Base-by-base conservation (phyloP, 306 rosid genomes). In the Chamaecrista fasciculata region DNA sequence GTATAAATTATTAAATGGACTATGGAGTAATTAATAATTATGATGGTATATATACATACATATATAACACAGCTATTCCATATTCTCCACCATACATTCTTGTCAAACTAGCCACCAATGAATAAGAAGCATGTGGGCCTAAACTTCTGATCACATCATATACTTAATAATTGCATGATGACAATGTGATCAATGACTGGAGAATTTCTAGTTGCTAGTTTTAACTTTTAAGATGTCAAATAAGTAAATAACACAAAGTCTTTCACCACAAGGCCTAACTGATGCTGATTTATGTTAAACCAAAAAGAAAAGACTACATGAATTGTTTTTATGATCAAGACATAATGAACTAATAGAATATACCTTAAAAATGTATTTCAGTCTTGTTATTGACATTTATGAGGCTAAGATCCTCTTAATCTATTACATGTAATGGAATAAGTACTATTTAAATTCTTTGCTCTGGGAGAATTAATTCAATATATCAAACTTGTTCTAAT, bases 41-140 rank as follows among this genome's bases (percentile, higher is more conserved):
- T 62, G 71, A 70, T 72, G 71, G 75, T 72, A 76, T n/a, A n/a
- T n/a, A n/a, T n/a, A n/a, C n/a, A n/a, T n/a, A n/a, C n/a, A n/a
- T n/a, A n/a, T n/a, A n/a, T n/a, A n/a, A n/a, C 76, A 82, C 29
- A 3, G 39, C 75, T 51, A 79, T 74, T 81, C 79, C 80, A 80
- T 67, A 83, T 80, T 78, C 75, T 81, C 82, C 77, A 65, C 91
- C 85, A 78, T 78, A 70, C 77, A 76, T 72, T 83, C 79, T 70
- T 78, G 81, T 81, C 84, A 83, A 78, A 34, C 83, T 73, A 79
- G 73, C 79, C 46, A 18, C 88, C 84, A 81, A 78, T 83, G 60
- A 83, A 78, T 65, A 78, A 46, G 44, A 69, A 49, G 67, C 83
- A 74, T 67, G 77, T 79, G 83, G 80, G 57, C 21, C 24, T 28